Conservation (phyloP, 139 green algal species). For the Pycnococcus provasolii region DNA sequence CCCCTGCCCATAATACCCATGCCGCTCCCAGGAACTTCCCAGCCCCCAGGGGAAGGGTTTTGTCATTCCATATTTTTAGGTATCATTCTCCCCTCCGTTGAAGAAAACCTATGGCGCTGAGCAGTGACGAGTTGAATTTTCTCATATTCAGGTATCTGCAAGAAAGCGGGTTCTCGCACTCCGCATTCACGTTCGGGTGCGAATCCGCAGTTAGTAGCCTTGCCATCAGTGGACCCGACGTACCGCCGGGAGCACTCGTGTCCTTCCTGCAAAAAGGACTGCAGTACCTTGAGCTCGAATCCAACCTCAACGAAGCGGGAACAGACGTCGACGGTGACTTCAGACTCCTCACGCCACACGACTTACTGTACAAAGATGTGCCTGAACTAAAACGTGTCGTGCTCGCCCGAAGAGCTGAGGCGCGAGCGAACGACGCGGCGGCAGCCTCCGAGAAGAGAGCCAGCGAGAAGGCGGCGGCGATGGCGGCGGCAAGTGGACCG, state of each 20-base stretch:
- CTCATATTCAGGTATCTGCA: constrained; percentile 43
- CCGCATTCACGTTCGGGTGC: constrained; percentile 84
- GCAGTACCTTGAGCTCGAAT: constrained; percentile 94
- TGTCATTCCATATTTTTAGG: no score
- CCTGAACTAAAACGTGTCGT: constrained; percentile 63
- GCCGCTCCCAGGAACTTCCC: no score
- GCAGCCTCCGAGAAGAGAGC: constrained; percentile 5
- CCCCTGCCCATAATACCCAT: no score
- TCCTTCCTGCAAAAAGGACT: constrained; percentile 91
- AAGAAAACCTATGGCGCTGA: constrained; percentile 55
- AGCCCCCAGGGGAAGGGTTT: no score
- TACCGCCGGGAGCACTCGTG: constrained; percentile 82
- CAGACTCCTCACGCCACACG: constrained; percentile 57
- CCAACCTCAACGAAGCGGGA: constrained; percentile 72
- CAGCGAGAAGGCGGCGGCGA: neutral
- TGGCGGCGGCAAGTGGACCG: constrained; percentile 2
- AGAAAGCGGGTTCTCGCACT: constrained; percentile 72
- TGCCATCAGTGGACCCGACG: constrained; percentile 58
- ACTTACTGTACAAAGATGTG: constrained; percentile 80
- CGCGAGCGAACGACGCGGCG: neutral
- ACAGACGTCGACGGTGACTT: constrained; percentile 71
- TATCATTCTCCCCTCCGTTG: no score
- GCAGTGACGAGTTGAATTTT: constrained; percentile 85
- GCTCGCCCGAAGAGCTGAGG: constrained; percentile 31
- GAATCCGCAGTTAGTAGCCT: constrained; percentile 59